Percentiles rank a stretch among this genome's conserved stretches.
Evolutionary conservation across 495 filamentous ascomycete species (phyloP).

Genomic region (Venustampulla echinocandica): DNA sequence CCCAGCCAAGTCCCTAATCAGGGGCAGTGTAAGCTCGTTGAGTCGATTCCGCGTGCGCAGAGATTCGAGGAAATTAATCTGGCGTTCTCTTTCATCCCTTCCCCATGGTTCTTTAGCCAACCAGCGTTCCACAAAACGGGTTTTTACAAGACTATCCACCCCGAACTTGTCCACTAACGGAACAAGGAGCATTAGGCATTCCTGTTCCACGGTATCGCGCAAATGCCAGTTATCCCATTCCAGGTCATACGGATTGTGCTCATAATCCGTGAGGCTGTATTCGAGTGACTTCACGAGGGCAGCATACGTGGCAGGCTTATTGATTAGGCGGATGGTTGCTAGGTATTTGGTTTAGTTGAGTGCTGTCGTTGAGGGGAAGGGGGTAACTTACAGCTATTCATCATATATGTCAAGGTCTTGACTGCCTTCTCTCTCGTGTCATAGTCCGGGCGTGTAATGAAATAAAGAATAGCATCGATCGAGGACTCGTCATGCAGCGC

Average conservation of each 20-base stretch:
- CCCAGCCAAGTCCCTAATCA: constrained; percentile 31
- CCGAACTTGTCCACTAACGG: constrained; percentile 36
- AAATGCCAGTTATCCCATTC: constrained; percentile 44
- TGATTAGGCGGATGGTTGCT: constrained; percentile 25
- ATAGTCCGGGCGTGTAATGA: constrained; percentile 41
- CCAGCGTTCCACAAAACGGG: constrained; percentile 47
- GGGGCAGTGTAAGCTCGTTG: constrained; percentile 31
- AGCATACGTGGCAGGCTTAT: constrained; percentile 34
- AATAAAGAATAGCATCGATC: constrained; percentile 37
- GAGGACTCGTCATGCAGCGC: constrained; percentile 37
- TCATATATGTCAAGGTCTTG: constrained; percentile 35
- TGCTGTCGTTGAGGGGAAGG: not conserved
- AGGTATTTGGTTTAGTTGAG: constrained; percentile 18
- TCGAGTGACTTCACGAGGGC: constrained; percentile 45
- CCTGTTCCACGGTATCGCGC: constrained; percentile 43
- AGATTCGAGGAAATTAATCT: constrained; percentile 37
- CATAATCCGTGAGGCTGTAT: constrained; percentile 36
- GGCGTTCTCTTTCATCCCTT: constrained; percentile 31
- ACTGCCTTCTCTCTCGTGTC: constrained; percentile 41
- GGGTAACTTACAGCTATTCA: constrained; percentile 27
- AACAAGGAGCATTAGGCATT: constrained; percentile 38
- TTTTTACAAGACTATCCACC: constrained; percentile 34
- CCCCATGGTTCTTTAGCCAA: constrained; percentile 49
- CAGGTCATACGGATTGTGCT: constrained; percentile 37
- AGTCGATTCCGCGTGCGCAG: constrained; percentile 36